Base-by-base conservation (phyloP, 2,329 filamentous ascomycete genomes). In the Ceratocystiopsis minuta region DNA sequence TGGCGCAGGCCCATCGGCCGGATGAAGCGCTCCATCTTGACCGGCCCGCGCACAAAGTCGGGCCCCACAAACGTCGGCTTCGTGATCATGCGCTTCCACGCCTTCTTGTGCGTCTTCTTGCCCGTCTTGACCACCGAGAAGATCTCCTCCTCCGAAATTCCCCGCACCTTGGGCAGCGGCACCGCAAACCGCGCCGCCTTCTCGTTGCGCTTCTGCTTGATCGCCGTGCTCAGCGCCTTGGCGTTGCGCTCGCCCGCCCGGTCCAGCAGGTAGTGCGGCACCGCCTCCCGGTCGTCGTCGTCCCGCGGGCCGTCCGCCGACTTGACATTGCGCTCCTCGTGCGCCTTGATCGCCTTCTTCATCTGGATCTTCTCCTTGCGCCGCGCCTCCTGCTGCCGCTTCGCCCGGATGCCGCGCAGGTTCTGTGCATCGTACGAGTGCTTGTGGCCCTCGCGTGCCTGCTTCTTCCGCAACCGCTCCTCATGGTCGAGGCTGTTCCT, bases 291-390 rank as follows among this genome's bases (percentile, higher is more conserved):
- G 20, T 77, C 77, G 61, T 90, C 81, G 53, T 80, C 74, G 50
- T 81, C 77, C 13, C 41, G 41, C n/a, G 47, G 46, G 43, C 79
- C 78, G 44, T 50, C 48, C 31, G 73, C 67, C 10, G 81, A 83
- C 66, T 96, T 94, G 68, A 96, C 78, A 57, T 95, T 92, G 64
- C 85, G 79, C 68, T 95, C 84, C 64, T 98, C 90, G 67, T 94
- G 84, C 37, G 84, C 81, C 64, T 82, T 84, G 72, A 98, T 92
- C 55, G 78, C 68, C 72, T 94, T 93, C 63, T 80, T 81, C 80
- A 94, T 87, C 72, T 93, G 85, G 58, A 94, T 93, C 79, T 98
- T 98, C 70, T 98, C 87, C 60, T 87, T 81, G 66, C 86, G 83
- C 20, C 90, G 76, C 69, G 87, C 85, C 73, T 96, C 79, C 61